Base-by-base conservation (phyloP, 495 filamentous ascomycete genomes). In the Hypoxylon fuscum region DNA sequence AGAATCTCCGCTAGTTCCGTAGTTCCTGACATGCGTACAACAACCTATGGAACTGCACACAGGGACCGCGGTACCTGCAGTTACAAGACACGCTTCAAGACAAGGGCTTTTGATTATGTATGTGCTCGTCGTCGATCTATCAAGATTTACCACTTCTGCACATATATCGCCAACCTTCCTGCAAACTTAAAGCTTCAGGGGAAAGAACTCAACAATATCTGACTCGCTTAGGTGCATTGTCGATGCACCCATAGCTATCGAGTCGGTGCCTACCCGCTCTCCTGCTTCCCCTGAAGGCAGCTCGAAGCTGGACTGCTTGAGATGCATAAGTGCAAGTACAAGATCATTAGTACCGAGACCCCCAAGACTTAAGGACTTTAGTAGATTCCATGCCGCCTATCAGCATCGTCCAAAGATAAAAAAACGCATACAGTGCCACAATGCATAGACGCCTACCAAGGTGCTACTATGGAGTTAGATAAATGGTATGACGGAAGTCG, bases 1-100 rank as follows among this genome's bases (percentile, higher is more conserved):
- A n/a, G n/a, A n/a, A 66, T 61, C 41, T 56, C 52, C 55, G 62
- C 31, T 46, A 37, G 44, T 50, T 35, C 62, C 44, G 42, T 12
- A 14, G 49, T 43, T 53, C 55, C 50, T 41, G 45, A n/a, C n/a
- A n/a, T 49, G 45, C 27, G 34, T 25, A 48, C 27, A 25, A 32
- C 27, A 4, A 29, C 12, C 31, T 8, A 32, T 32, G 8, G 12
- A 46, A 7, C 10, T 3, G 21, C 8, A 27, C 25, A 27, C 25
- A 27, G 25, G 17, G n/a, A 43, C 40, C 22, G 46, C 31, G 50
- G 62, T 65, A 53, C 62, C 50, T 58, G 45, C 44, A 55, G 50
- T 41, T 47, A 14, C n/a, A 53, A 58, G 53, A 40, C 25, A 47
- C 18, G 25, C n/a, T 38, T 49, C 38, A 55, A 49, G 42, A 58